Evolutionary conservation across 108 stramenopile genomes (phyloP).

Genomic region (Nannochloropsis gaditana): DNA sequence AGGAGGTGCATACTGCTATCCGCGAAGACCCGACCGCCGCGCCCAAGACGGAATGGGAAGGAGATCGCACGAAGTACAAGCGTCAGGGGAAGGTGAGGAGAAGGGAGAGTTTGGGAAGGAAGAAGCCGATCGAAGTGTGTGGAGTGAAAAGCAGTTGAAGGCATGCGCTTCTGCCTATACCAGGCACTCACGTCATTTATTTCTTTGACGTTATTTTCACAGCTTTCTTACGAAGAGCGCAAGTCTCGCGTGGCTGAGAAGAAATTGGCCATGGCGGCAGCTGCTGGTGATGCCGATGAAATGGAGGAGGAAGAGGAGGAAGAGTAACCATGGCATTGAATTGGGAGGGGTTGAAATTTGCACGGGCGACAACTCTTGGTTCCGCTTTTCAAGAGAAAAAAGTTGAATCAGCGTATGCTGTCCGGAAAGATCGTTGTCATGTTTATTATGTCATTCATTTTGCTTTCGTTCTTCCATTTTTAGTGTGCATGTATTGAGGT

Average conservation of each 20-base stretch:
- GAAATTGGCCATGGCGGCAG: conserved; percentile 83
- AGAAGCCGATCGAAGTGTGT: too few relatives aligned
- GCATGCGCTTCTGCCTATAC: not conserved
- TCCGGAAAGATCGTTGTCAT: too few relatives aligned
- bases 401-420: too few relatives aligned
- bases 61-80: conserved; percentile 84
- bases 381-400: too few relatives aligned
- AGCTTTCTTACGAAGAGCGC: conserved; percentile 81
- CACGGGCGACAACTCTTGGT: too few relatives aligned
- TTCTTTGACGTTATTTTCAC: conserved; percentile 25
- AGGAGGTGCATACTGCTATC: conserved; percentile 87
- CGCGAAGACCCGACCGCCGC: conserved; percentile 84
- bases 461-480: too few relatives aligned
- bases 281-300: conserved; percentile 62
- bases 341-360: too few relatives aligned
- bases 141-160: not conserved
- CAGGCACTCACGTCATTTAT: not conserved
- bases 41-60: conserved; percentile 69
- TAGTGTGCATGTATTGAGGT: too few relatives aligned
- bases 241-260: conserved; percentile 84
- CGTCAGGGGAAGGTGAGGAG: conserved; percentile 54
- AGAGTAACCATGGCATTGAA: too few relatives aligned
- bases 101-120: not conserved
- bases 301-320: conserved; percentile 53
- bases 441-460: too few relatives aligned